A percentile compares a stretch with the other conserved stretches of the same genome.
Conservation (phyloP, 768 basidiomycete species). For the Tylopilus balloui region DNA sequence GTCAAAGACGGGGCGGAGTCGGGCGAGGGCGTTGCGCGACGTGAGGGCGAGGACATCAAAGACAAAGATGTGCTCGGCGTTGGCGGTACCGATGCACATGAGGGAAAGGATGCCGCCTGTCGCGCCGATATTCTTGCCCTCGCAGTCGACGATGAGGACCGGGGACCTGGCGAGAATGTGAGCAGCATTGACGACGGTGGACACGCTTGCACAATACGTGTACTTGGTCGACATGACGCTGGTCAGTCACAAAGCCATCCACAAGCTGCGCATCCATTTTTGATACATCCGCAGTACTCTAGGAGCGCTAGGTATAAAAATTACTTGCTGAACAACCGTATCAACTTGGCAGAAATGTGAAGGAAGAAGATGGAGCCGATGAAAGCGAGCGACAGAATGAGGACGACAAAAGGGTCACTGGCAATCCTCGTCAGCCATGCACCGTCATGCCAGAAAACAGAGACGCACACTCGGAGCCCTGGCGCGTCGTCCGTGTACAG, state of each 20-base stretch:
- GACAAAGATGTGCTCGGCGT: slow-evolving; percentile 33
- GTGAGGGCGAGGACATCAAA: slow-evolving; percentile 35
- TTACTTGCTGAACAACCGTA: slow-evolving; percentile 84
- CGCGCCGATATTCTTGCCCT: slow-evolving; percentile 34
- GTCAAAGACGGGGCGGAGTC: slow-evolving; percentile 23
- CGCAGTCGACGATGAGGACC: slow-evolving; percentile 37
- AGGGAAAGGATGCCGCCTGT: slow-evolving; percentile 33
- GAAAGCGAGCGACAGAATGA: slow-evolving; percentile 92
- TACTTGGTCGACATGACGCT: slow-evolving; percentile 22
- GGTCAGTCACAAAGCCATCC: slow-evolving; percentile 11
- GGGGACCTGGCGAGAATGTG: slow-evolving; percentile 20
- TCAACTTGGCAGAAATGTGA: slow-evolving; percentile 93
- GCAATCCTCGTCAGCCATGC: slow-evolving; percentile 2
- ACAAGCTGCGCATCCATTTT: neutral
- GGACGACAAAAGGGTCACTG: slow-evolving; percentile 95
- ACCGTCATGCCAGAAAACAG: neutral
- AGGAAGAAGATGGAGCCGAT: slow-evolving; percentile 99
- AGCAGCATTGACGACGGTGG: slow-evolving; percentile 16
- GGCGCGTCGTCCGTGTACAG: slow-evolving; percentile 98
- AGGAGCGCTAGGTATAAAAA: neutral
- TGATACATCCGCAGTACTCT: neutral
- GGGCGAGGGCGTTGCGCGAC: slow-evolving; percentile 9
- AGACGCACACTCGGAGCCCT: slow-evolving; percentile 90
- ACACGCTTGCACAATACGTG: slow-evolving; percentile 14
- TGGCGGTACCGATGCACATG: slow-evolving; percentile 32